Conservation (phyloP, 1,139 yeast genomes). For the Candida glucosophila region DNA sequence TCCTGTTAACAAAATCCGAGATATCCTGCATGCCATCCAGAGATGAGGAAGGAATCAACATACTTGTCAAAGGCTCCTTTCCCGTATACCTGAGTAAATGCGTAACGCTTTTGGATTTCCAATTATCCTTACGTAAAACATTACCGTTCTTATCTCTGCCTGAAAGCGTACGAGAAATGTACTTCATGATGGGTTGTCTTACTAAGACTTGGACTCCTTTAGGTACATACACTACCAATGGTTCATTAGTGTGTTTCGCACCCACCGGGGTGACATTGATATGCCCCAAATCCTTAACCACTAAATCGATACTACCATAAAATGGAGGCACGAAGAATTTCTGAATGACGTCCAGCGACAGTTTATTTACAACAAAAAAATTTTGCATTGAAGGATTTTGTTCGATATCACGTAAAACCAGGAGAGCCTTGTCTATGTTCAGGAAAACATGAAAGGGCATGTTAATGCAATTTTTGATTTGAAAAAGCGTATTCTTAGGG, state of each 20-base stretch:
- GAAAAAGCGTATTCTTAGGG: slow-evolving; percentile 35
- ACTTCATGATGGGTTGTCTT: slow-evolving; percentile 29
- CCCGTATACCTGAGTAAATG: slow-evolving; percentile 17
- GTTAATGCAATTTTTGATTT: slow-evolving; percentile 30
- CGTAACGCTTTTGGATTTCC: slow-evolving; percentile 17
- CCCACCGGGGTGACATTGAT: slow-evolving; percentile 62
- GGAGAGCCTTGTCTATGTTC: slow-evolving; percentile 19
- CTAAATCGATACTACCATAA: slow-evolving; percentile 57
- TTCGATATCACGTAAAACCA: slow-evolving; percentile 9
- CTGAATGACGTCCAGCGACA: slow-evolving; percentile 22
- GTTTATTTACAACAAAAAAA: slow-evolving; percentile 22
- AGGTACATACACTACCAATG: slow-evolving; percentile 26
- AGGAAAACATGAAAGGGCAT: slow-evolving; percentile 17
- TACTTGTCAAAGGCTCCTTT: slow-evolving; percentile 16
- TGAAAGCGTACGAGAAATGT: slow-evolving; percentile 23
- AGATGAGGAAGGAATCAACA: slow-evolving; percentile 13
- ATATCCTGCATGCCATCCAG: slow-evolving; percentile 6
- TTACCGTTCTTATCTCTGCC: slow-evolving; percentile 34
- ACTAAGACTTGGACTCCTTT: slow-evolving; percentile 20
- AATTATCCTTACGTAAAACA: slow-evolving; percentile 22
- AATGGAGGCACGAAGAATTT: slow-evolving; percentile 60
- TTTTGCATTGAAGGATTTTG: slow-evolving; percentile 14
- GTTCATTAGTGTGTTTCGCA: slow-evolving; percentile 16
- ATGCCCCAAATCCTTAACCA: slow-evolving; percentile 61
- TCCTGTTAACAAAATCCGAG: slow-evolving; percentile 5